phyloP scores from a whole-genome alignment of 129 eudicot genomes.

The Arctium minus region DNA sequence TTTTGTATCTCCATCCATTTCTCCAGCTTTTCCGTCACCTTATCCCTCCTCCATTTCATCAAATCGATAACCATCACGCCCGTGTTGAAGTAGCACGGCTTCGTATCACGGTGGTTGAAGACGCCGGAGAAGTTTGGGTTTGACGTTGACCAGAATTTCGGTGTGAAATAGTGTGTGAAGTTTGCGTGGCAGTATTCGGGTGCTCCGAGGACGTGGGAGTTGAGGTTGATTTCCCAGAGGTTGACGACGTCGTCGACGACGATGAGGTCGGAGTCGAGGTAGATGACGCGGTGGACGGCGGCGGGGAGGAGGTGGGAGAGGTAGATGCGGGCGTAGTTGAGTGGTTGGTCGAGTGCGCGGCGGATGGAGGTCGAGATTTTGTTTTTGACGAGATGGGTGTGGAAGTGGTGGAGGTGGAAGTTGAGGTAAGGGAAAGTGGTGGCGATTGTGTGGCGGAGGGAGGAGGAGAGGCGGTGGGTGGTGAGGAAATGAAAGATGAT shows the following conservation, averaged over 20 bases:
- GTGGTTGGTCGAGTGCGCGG: conserved; percentile 72
- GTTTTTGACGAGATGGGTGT: conserved; percentile 40
- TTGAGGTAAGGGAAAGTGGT: conserved; percentile 58
- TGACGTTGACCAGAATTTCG: conserved; percentile 40
- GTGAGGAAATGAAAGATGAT: conserved; percentile 60
- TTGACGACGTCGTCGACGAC: conserved; percentile 58
- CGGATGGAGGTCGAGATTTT: conserved; percentile 70
- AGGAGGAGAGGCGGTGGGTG: conserved; percentile 23
- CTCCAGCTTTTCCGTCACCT: conserved; percentile 46
- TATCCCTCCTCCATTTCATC: conserved; percentile 37
- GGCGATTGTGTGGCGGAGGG: conserved; percentile 47
- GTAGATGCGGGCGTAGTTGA: conserved; percentile 74
- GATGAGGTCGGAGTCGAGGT: conserved; percentile 71
- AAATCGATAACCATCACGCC: conserved; percentile 76
- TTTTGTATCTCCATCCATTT: conserved; percentile 67
- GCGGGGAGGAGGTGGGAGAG: conserved; percentile 59
- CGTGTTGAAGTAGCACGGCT: conserved; percentile 55
- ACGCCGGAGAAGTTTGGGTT: conserved; percentile 32
- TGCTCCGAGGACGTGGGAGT: conserved; percentile 52
- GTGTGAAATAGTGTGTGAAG: conserved; percentile 59
- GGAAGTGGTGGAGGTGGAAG: conserved; percentile 56
- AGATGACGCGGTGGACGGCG: conserved; percentile 52
- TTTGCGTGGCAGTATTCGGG: conserved; percentile 77
- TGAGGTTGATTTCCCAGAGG: conserved; percentile 46
- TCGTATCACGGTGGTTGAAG: conserved; percentile 13